Evolutionary conservation across 257 asterid genomes (phyloP), one percentile per base, ranked within the genome.

Genomic region (Jasminum sambac): DNA sequence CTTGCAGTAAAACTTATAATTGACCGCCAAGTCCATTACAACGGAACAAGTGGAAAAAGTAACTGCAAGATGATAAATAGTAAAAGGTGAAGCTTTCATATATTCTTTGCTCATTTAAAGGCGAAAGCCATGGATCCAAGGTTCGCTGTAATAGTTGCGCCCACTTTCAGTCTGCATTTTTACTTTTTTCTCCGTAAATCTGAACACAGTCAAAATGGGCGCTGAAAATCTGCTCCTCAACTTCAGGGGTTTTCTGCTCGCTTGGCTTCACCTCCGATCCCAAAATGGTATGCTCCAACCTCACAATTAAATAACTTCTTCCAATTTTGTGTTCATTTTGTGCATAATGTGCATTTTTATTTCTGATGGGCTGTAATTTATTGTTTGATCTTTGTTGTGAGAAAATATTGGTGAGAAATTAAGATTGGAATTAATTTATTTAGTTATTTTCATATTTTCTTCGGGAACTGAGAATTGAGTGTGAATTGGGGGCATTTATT

Each of bases 241-340:
- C 76, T 68, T 84, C 76, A 86, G 77, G 82, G 79, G 85, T 39
- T 75, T 77, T 67, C 71, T 87, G 25, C 84, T 85, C 73, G 76
- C 87, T 59, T 81, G 82, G 84, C 70, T 89, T 48, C 91, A 83
- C 81, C 77, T 82, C 83, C 89, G 91, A 82, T 85, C 90, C 80
- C 84, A 71, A 46, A 84, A 80, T 66, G 83, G 98, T 89, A 77
- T 69, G 72, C n/a, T 80, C 76, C 19, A 16, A 34, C 7, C 42
- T 30, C 68, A 34, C 61, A 19, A n/a, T n/a, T n/a, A n/a, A n/a
- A n/a, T n/a, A n/a, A 3, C 10, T 59, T 69, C 68, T 43, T 30
- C 12, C 36, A 30, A 10, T 65, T 66, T 26, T 63, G 23, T 57
- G 5, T 43, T 9, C 6, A 14, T 38, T 40, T 58, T 69, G 30